Conservation (phyloP, 2,329 filamentous ascomycete species). For the Beauveria pseudobassiana region DNA sequence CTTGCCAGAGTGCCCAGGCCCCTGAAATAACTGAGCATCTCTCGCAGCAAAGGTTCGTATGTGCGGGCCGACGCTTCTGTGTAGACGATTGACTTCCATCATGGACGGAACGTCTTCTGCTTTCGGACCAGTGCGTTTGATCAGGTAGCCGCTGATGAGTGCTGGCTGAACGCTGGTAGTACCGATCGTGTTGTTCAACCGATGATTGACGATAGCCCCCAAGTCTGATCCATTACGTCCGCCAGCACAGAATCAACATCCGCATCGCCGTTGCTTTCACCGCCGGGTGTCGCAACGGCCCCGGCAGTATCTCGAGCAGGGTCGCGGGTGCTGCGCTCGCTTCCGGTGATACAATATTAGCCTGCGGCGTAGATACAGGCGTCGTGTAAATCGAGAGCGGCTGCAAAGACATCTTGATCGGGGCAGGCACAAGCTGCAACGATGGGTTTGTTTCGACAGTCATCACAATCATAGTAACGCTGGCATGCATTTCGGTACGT, state of each 20-base stretch:
- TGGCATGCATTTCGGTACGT: conserved; percentile 42
- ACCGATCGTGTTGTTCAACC: conserved; percentile 52
- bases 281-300: conserved; percentile 37
- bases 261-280: conserved; percentile 34
- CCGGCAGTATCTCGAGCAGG: conserved; percentile 31
- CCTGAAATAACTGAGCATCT: conserved; percentile 63
- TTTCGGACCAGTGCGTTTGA: conserved; percentile 52
- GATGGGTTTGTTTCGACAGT: conserved; percentile 59
- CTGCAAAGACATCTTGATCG: conserved; percentile 39
- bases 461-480: conserved; percentile 50
- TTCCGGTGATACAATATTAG: conserved; percentile 53
- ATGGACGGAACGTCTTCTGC: conserved; percentile 51
- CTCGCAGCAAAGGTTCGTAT: conserved; percentile 59
- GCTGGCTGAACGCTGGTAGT: conserved; percentile 48
- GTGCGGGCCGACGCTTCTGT: conserved; percentile 42
- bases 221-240: conserved; percentile 67
- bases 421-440: conserved; percentile 53
- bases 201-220: conserved; percentile 63
- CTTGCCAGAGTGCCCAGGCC: conserved; percentile 62
- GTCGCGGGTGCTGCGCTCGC: conserved; percentile 45
- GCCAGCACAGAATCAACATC: conserved; percentile 57
- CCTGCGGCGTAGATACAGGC: conserved; percentile 60
- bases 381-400: conserved; percentile 48
- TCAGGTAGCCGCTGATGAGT: conserved; percentile 56
- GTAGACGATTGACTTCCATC: conserved; percentile 57